Evolutionary conservation across 345 rosid species (phyloP).

Genomic region (Durio zibethinus): DNA sequence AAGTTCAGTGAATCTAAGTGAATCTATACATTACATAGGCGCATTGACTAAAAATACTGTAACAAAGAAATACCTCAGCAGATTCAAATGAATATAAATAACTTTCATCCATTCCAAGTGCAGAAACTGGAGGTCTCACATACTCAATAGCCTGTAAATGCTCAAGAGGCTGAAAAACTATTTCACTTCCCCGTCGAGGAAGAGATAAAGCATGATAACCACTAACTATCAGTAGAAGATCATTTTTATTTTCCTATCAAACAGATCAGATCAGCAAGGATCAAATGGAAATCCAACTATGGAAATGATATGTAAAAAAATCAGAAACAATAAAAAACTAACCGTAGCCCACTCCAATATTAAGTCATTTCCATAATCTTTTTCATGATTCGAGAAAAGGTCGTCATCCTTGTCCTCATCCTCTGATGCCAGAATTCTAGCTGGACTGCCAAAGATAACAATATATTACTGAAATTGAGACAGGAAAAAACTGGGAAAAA

Average conservation of each 20-base stretch:
- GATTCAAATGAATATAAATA: slow-evolving; percentile 45
- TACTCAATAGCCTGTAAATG: slow-evolving; percentile 86
- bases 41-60: neutral
- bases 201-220: slow-evolving; percentile 71
- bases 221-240: slow-evolving; percentile 75
- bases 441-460: slow-evolving; percentile 88
- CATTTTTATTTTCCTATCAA: slow-evolving; percentile 76
- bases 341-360: slow-evolving; percentile 96
- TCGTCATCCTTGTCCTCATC: slow-evolving; percentile 80
- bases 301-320: slow-evolving; percentile 8
- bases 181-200: slow-evolving; percentile 62
- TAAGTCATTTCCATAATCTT: slow-evolving; percentile 51
- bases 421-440: slow-evolving; percentile 64
- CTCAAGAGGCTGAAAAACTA: slow-evolving; percentile 80
- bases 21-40: neutral
- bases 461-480: slow-evolving; percentile 34
- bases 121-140: slow-evolving; percentile 57
- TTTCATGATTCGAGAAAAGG: slow-evolving; percentile 40
- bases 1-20: slow-evolving; percentile 22
- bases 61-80: slow-evolving; percentile 54
- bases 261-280: slow-evolving; percentile 22
- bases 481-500: neutral
- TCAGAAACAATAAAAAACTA: slow-evolving; percentile 29
- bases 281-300: slow-evolving; percentile 18
- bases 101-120: slow-evolving; percentile 49